Evolutionary conservation across 1,139 yeast genomes (phyloP).

Genomic region (Blastobotrys malaysiensis): DNA sequence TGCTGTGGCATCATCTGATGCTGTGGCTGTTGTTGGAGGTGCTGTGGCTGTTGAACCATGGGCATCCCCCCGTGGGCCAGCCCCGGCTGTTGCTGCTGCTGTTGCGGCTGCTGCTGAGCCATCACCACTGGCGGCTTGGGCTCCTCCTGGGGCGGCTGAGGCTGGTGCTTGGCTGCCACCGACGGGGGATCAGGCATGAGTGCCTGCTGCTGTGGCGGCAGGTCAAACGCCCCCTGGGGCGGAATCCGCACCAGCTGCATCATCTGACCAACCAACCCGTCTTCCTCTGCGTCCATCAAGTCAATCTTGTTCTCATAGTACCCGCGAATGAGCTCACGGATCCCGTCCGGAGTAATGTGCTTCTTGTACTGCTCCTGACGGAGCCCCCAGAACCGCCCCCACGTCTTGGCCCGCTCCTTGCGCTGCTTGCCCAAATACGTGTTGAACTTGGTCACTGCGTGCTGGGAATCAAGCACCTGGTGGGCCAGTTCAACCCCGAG

Average conservation of each 20-base stretch:
- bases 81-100: too few species aligned
- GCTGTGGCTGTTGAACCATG: background rate
- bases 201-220: conserved; percentile 2
- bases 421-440: conserved; percentile 28
- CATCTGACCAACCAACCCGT: conserved; percentile 7
- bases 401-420: conserved; percentile 24
- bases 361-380: conserved; percentile 15
- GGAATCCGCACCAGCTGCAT: conserved; percentile 3
- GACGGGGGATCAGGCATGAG: conserved; percentile 4
- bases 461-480: conserved; percentile 25
- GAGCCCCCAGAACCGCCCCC: conserved; percentile 33
- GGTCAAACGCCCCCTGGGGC: conserved; percentile 2
- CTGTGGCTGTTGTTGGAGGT: conserved; percentile 5
- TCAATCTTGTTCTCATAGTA: conserved; percentile 5
- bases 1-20: conserved; percentile 13
- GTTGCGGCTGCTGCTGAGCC: too few species aligned
- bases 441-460: conserved; percentile 30
- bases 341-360: conserved; percentile 11
- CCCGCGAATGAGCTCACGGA: conserved; percentile 13
- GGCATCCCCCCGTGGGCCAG: too few species aligned
- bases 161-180: background rate
- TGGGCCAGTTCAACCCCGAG: background rate
- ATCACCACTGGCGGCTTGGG: background rate
- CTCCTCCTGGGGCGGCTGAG: background rate
- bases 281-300: conserved; percentile 1